phyloP scores from a whole-genome alignment of 2,329 filamentous ascomycete species.

The Neocatenulostroma microsporum region DNA sequence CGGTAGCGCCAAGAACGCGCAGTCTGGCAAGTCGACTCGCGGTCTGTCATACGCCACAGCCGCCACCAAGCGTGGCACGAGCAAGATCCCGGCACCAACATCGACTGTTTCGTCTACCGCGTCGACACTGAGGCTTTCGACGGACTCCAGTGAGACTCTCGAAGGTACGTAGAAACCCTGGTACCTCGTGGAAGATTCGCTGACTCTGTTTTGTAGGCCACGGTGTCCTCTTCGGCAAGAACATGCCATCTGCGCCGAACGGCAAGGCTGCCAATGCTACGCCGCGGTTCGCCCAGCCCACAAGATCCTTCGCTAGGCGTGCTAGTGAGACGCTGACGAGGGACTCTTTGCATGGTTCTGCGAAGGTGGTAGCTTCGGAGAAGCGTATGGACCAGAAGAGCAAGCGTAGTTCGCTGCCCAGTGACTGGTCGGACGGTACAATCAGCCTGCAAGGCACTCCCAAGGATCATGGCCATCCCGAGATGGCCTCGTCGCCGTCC shows the following conservation, averaged over 20 bases:
- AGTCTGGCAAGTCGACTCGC: background rate
- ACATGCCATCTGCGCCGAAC: conserved; percentile 1
- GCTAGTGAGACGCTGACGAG: conserved; percentile 20
- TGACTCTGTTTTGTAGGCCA: no score
- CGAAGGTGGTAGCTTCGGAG: conserved; percentile 12
- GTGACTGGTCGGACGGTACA: conserved; percentile 3
- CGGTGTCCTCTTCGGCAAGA: background rate
- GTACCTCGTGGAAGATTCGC: no score
- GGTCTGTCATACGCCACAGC: no score
- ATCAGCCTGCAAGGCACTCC: background rate
- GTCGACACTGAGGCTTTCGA: no score
- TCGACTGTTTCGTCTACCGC: no score
- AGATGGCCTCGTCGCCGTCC: no score
- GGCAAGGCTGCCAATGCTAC: background rate
- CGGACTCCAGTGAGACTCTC: no score
- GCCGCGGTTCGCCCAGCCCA: conserved; percentile 27
- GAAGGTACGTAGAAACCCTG: no score
- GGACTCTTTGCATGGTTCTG: conserved; percentile 9
- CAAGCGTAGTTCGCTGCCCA: conserved; percentile 8
- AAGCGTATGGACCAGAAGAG: conserved; percentile 5
- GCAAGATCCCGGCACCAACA: conserved; percentile 3
- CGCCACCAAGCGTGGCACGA: conserved; percentile 2
- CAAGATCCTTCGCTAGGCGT: conserved; percentile 19
- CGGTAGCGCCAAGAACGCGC: background rate
- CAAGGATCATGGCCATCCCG: background rate